Evolutionary conservation across 257 asterid species (phyloP).

Genomic region (Salvia hispanica): DNA sequence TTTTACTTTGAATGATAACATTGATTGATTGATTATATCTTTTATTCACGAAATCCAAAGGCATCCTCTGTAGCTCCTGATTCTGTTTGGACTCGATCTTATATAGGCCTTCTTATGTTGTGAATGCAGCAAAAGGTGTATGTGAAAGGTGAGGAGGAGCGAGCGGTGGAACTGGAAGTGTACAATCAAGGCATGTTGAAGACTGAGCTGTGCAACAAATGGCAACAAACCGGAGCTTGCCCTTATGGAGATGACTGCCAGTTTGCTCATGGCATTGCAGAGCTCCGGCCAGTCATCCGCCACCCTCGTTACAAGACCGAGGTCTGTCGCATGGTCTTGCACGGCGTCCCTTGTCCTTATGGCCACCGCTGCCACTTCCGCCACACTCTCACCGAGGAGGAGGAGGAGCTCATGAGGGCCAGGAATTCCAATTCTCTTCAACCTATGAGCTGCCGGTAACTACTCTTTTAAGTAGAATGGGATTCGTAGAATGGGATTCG

Average conservation of each 20-base stretch:
- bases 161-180: conserved; percentile 67
- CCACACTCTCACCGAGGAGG: conserved; percentile 58
- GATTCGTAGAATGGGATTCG: conserved; percentile 29
- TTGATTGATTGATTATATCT: no score
- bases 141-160: conserved; percentile 52
- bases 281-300: conserved; percentile 79
- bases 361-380: conserved; percentile 96
- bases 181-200: conserved; percentile 86
- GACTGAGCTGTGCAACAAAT: conserved; percentile 90
- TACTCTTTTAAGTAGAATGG: conserved; percentile 4
- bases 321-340: conserved; percentile 78
- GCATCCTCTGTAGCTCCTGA: background rate
- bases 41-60: background rate
- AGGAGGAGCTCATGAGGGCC: conserved; percentile 57
- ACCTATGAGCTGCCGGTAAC: conserved; percentile 39
- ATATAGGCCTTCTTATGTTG: conserved; percentile 3
- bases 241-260: conserved; percentile 75
- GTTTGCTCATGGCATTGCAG: conserved; percentile 76
- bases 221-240: conserved; percentile 81
- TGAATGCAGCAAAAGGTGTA: conserved; percentile 66
- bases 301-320: conserved; percentile 92
- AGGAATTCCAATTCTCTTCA: conserved; percentile 40
- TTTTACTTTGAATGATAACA: background rate
- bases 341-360: conserved; percentile 67
- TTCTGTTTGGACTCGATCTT: background rate